Evolutionary conservation across 257 asterid genomes (phyloP), one percentile per base, ranked within the genome.

Genomic region (Leptodermis oblonga): DNA sequence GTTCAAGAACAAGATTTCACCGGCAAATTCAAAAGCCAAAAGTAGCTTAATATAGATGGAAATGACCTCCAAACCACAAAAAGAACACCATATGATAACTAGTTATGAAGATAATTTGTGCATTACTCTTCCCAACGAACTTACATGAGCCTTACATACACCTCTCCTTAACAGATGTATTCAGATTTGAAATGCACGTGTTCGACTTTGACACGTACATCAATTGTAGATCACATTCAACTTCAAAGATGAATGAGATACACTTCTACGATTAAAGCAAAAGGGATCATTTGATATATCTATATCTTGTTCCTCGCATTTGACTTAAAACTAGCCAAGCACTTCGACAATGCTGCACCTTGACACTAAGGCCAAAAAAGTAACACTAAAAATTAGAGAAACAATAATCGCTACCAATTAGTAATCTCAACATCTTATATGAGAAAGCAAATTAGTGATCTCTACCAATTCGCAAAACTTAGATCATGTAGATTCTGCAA

Each of bases 331-430:
- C 20, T 31, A 48, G 45, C 45, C 39, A 34, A 17, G n/a, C 42
- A 51, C 59, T 66, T 48, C 5, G 42, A 20, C 1, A 45, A 48
- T n/a, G 28, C 45, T 66, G 25, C 30, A 30, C 30, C 45, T 31
- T 66, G 70, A 28, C 28, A 7, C 70, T 66, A 33, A 18, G 10
- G 33, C 55, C 58, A 65, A 45, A 66, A 26, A 6, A 66, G 26
- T n/a, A 31, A 5, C 18, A 51, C 36, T 66, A 66, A 12, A 9
- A 46, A 41, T 65, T 30, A 65, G 54, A 46, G 39, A 12, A 7
- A 45, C 30, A 9, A 10, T 4, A 5, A 31, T 28, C n/a, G n/a
- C n/a, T 4, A 36, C n/a, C 20, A 43, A 10, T 7, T 53, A 18
- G 18, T 34, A 17, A 15, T n/a, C n/a, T n/a, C 3, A 56, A 56